A percentile compares a stretch with the other conserved stretches of the same genome.
These are phyloP conservation scores for Auricularia auricula-judae DNA, from an alignment of 768 basidiomycete genomes.

Conservation along the genomic window DNA sequence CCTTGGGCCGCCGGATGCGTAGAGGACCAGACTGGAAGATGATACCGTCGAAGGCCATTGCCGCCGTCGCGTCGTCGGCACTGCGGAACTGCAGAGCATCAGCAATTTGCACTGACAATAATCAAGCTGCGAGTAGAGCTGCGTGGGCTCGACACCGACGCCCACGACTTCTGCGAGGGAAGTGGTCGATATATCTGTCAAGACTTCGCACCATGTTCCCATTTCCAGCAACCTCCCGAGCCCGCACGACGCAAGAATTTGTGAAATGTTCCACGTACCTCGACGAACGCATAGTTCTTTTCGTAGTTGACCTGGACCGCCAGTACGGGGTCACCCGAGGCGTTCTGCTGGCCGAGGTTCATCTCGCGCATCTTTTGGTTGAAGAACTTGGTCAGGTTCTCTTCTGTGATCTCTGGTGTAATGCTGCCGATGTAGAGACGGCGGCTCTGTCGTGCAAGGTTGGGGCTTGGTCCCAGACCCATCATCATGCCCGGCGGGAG, in stretches of 20 bases:
- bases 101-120: background rate
- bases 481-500: constrained; percentile 77
- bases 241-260: too few species aligned
- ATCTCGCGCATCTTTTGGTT: constrained; percentile 93
- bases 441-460: constrained; percentile 85
- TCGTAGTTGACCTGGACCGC: constrained; percentile 96
- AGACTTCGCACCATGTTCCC: too few species aligned
- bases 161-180: too few species aligned
- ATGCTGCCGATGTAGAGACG: constrained; percentile 96
- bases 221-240: too few species aligned
- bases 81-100: constrained; percentile 73
- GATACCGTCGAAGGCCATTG: constrained; percentile 95
- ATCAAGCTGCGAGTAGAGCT: too few species aligned
- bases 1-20: constrained; percentile 95
- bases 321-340: constrained; percentile 80
- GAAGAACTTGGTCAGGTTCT: constrained; percentile 88
- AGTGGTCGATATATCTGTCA: background rate
- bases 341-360: constrained; percentile 65
- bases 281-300: constrained; percentile 98
- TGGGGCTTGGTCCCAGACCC: constrained; percentile 80
- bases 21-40: constrained; percentile 93
- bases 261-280: constrained; percentile 40
- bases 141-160: too few species aligned
- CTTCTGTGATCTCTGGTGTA: constrained; percentile 88
- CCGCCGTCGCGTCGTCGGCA: constrained; percentile 90